Evolutionary conservation across 163 green algal genomes (phyloP), one percentile per base, ranked within the genome.

Genomic region (Picocystis sp.): DNA sequence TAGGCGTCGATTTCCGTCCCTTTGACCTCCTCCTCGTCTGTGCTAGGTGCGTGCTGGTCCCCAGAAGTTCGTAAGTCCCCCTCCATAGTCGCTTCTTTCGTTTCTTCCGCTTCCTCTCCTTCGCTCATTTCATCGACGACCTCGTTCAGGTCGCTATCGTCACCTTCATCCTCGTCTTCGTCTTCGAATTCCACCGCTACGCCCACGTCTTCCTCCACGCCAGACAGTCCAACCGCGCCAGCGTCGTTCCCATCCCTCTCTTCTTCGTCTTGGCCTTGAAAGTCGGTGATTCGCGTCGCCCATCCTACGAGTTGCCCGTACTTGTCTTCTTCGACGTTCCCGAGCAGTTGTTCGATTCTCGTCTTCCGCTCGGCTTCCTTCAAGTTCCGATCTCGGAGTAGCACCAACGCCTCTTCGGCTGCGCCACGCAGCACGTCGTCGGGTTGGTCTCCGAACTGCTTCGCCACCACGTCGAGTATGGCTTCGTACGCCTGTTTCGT

Each of bases 1-100:
- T 95, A 96, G 2, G 89, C 89, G 62, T 97, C 89, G 62, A 98
- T 93, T 53, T 94, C 83, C 61, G 82, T 66, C 24, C 62, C 61
- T 22, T 75, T 73, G 24, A 92, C 62, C 25, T 69, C 76, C 2
- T 71, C 70, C 22, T 72, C 76, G 42, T 74, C 80, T n/a, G 57
- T 76, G 0, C 57, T 79, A 10, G 73, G 71, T 2, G 70, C 71
- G 50, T 71, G 62, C 12, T 21, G 42, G 19, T 13, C 56, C 3
- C 45, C 54, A 33, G 44, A 6, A 11, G 44, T 23, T 50, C 44
- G 44, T 24, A 23, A 9, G 44, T 50, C 22, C 9, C 21, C 21
- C 11, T 5, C 54, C 52, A 22, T 58, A 41, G 52, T 58, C 52
- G 52, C 34, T 43, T 8, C 15, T 21, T 19, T 8, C 48, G 12